phyloP scores from a whole-genome alignment of 78 protist genomes.

The Chrysochromulina tobinii region DNA sequence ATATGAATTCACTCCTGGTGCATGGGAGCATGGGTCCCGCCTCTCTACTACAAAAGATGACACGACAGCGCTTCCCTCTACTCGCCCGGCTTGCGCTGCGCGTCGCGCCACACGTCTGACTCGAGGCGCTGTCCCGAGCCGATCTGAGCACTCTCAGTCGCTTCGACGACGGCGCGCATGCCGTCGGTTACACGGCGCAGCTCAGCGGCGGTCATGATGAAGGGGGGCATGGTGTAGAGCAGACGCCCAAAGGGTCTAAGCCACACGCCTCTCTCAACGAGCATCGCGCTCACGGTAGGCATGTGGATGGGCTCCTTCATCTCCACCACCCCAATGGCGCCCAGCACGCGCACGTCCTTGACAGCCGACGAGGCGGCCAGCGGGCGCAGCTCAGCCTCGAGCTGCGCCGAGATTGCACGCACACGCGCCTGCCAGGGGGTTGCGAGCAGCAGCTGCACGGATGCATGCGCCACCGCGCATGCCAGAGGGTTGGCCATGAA shows the following conservation, averaged over 20 bases:
- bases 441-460: not conserved
- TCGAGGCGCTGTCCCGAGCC: too few relatives aligned
- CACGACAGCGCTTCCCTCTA: too few relatives aligned
- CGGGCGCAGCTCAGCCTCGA: slow-evolving; percentile 12
- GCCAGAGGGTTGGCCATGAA: slow-evolving; percentile 24
- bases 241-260: slow-evolving; percentile 30
- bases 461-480: slow-evolving; percentile 6
- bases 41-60: too few relatives aligned
- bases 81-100: too few relatives aligned
- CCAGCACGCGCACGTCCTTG: slow-evolving; percentile 31
- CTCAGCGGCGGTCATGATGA: not conserved
- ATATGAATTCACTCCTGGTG: too few relatives aligned
- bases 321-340: slow-evolving; percentile 48
- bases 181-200: not conserved
- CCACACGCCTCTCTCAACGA: slow-evolving; percentile 30
- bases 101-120: too few relatives aligned
- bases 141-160: not conserved
- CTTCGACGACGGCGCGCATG: slow-evolving; percentile 26
- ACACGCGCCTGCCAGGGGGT: slow-evolving; percentile 14
- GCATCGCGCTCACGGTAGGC: not conserved
- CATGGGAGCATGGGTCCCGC: too few relatives aligned
- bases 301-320: not conserved
- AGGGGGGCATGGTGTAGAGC: slow-evolving; percentile 42
- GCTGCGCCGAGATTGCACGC: not conserved
- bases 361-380: not conserved